Percentiles rank a stretch among this genome's conserved stretches.
Conservation (phyloP, 345 rosid species). For the Boechera stricta region DNA sequence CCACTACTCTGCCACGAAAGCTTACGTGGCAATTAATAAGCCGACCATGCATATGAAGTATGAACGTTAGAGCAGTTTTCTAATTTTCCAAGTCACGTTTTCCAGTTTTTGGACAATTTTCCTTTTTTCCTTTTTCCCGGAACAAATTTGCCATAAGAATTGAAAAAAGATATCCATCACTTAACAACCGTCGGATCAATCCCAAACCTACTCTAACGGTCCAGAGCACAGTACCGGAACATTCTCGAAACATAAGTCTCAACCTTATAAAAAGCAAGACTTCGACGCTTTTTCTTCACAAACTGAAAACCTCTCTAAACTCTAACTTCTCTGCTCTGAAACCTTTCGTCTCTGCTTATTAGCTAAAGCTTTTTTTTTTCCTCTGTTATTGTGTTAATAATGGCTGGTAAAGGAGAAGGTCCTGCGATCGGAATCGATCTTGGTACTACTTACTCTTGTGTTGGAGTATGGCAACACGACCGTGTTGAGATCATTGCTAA, state of each 20-base stretch:
- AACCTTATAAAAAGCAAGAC: background rate
- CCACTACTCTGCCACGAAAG: background rate
- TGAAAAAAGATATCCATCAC: background rate
- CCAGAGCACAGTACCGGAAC: background rate
- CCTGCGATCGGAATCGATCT: slow-evolving; percentile 49
- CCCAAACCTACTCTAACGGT: background rate
- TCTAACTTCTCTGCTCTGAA: background rate
- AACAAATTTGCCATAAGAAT: background rate
- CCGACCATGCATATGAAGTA: background rate
- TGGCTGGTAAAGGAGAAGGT: slow-evolving; percentile 40
- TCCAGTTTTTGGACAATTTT: background rate
- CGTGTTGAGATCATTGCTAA: slow-evolving; percentile 50
- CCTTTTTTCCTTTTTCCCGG: background rate
- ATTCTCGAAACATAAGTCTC: background rate
- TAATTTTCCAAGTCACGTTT: background rate
- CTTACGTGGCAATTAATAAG: background rate
- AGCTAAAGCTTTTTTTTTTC: background rate
- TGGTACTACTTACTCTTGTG: slow-evolving; percentile 49
- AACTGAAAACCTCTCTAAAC: background rate
- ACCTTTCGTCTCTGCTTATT: background rate
- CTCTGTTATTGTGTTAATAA: background rate
- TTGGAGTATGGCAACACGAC: slow-evolving; percentile 50
- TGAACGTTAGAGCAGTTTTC: background rate
- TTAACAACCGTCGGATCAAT: background rate
- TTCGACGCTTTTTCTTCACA: background rate